These are phyloP conservation scores for Lolium perenne DNA, from an alignment of 176 grass and related monocot genomes.

Conservation along the genomic window DNA sequence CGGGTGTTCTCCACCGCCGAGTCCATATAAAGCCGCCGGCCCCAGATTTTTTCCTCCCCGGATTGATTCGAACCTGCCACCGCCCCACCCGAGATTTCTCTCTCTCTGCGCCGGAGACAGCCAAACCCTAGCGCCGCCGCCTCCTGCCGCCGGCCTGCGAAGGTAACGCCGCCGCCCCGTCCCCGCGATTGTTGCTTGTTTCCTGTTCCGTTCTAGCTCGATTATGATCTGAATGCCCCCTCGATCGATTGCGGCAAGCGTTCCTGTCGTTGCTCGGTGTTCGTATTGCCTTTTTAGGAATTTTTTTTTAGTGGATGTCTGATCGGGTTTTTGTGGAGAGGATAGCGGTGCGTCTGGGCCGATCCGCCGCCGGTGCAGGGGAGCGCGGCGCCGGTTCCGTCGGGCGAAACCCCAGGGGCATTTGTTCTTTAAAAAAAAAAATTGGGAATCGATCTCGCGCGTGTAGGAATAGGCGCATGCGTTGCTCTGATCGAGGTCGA, in stretches of 20 bases:
- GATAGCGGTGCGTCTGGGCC: background rate
- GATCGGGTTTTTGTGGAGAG: background rate
- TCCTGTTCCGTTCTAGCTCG: background rate
- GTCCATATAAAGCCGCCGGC: background rate
- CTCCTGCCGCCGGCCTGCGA: constrained; percentile 9
- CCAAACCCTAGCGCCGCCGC: constrained; percentile 20
- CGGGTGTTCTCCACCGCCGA: background rate
- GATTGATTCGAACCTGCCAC: background rate
- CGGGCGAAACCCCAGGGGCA: background rate
- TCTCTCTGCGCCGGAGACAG: too few species aligned
- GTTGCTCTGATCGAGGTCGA: background rate
- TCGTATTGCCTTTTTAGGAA: background rate
- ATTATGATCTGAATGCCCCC: background rate
- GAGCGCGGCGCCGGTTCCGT: background rate
- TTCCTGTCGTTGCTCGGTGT: background rate
- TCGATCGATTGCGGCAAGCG: background rate
- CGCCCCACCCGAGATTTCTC: constrained; percentile 4
- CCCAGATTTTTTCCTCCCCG: background rate
- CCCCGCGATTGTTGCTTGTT: background rate
- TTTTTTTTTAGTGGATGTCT: background rate
- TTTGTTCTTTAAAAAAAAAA: background rate
- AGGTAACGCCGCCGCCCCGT: background rate
- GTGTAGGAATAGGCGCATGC: background rate
- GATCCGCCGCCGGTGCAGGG: background rate
- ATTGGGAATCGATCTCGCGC: background rate